Percentiles rank a stretch among this genome's conserved stretches.
phyloP scores from a whole-genome alignment of 495 filamentous ascomycete genomes.

The Penicillium psychrofluorescens region DNA sequence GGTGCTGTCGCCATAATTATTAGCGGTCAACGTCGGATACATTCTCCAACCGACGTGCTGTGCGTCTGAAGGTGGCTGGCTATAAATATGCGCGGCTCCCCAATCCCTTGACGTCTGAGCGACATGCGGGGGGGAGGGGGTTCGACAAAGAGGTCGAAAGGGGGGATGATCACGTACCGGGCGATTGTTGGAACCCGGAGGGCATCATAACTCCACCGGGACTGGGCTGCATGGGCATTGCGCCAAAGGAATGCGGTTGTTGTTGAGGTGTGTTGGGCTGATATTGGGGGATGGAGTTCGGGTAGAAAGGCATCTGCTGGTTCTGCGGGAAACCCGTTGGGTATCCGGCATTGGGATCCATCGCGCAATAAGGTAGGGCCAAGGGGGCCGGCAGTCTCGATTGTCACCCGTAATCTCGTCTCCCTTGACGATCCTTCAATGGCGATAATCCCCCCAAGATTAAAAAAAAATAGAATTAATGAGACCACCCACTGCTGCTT shows the following conservation, averaged over 20 bases:
- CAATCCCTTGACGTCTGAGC: background rate
- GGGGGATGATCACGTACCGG: slow-evolving; percentile 26
- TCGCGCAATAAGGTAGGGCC: slow-evolving; percentile 17
- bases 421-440: background rate
- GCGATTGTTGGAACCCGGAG: slow-evolving; percentile 30
- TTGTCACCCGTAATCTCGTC: slow-evolving; percentile 10
- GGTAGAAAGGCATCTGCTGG: slow-evolving; percentile 35
- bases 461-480: no score
- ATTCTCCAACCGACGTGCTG: background rate
- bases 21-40: slow-evolving; percentile 8
- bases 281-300: slow-evolving; percentile 31
- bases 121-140: slow-evolving; percentile 2
- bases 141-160: slow-evolving; percentile 2
- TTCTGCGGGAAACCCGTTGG: slow-evolving; percentile 33
- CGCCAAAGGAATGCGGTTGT: slow-evolving; percentile 32
- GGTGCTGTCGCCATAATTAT: slow-evolving; percentile 17
- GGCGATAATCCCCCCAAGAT: no score
- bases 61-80: background rate
- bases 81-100: background rate
- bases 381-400: slow-evolving; percentile 5
- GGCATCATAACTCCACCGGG: slow-evolving; percentile 41
- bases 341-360: slow-evolving; percentile 41
- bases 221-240: slow-evolving; percentile 33
- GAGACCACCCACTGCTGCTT: no score
- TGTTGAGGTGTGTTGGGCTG: slow-evolving; percentile 28